Base-by-base conservation (phyloP, 371 early-diverging fungal genomes). In the Smittium culicis region DNA sequence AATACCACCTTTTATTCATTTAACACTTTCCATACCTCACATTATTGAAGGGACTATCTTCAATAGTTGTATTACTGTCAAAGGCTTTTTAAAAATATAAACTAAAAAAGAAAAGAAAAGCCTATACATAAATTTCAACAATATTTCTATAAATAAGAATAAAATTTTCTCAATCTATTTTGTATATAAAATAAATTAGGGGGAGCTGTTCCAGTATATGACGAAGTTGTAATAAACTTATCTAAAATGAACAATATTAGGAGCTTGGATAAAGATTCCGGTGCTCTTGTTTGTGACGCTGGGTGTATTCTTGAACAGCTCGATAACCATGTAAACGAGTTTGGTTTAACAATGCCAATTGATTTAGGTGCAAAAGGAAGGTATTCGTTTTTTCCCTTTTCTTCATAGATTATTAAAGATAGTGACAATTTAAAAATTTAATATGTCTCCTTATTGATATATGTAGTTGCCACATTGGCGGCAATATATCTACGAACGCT, bases 401-500 rank as follows among this genome's bases (percentile, higher is more conserved):
- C 45, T 14, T 14, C 20, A 45, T n/a, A n/a, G n/a, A n/a, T n/a
- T n/a, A n/a, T n/a, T n/a, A n/a, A n/a, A n/a, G n/a, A n/a, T n/a
- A n/a, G n/a, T n/a, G n/a, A n/a, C n/a, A n/a, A n/a, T n/a, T n/a
- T n/a, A n/a, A n/a, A n/a, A 54, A 54, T 25, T 17, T 54, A 25
- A 17, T 54, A 17, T 54, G 54, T 25, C n/a, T 54, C n/a, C n/a
- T n/a, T n/a, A n/a, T n/a, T n/a, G n/a, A 31, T 16, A 11, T 59
- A n/a, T 31, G 27, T 59, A 85, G 85, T 79, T 82, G 79, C 57
- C 72, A 72, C 35, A 89, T 97, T 65, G 97, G 97, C 57, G 97
- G 97, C 17, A 97, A 96, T 71, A 87, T 96, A 1, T 85, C 94
- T 11, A 93, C 96, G 1, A 96, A 97, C 73, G 97, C 97, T 0